Conservation (phyloP, 2,329 filamentous ascomycete genomes). For the Alternaria sp. region DNA sequence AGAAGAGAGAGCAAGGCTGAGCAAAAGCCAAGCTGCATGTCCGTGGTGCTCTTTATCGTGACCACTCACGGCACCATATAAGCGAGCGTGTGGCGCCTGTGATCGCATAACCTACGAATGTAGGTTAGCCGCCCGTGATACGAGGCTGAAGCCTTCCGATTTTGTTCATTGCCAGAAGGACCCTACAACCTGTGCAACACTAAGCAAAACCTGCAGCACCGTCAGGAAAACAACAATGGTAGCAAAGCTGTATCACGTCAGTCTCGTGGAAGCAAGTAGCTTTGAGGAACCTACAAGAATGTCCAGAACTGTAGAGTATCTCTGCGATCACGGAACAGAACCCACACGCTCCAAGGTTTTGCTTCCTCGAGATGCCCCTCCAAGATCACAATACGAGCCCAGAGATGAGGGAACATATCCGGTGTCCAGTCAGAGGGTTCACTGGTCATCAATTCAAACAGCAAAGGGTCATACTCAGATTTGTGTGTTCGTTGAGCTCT, state of each 20-base stretch:
- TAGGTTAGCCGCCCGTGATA: not conserved
- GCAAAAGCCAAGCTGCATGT: not conserved
- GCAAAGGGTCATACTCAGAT: not conserved
- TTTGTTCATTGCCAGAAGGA: slow-evolving; percentile 19
- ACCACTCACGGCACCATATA: slow-evolving; percentile 2
- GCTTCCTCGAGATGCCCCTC: not conserved
- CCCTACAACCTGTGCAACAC: slow-evolving; percentile 29
- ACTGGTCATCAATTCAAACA: slow-evolving; percentile 17
- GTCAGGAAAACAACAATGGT: slow-evolving; percentile 31
- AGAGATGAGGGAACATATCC: not conserved
- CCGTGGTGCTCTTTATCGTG: not conserved
- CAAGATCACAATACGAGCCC: not conserved
- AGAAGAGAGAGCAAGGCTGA: no score
- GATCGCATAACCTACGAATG: not conserved
- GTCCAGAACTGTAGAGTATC: not conserved
- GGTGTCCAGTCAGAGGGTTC: not conserved
- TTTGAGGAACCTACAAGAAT: not conserved
- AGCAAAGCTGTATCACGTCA: slow-evolving; percentile 22
- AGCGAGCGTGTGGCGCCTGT: not conserved
- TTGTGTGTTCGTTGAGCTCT: not conserved
- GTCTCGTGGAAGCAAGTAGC: not conserved
- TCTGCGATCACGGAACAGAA: not conserved
- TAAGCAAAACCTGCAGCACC: slow-evolving; percentile 25
- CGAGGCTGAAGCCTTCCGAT: not conserved
- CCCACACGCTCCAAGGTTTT: not conserved